Base-by-base conservation (phyloP, 176 grass and related monocot species). In the Oryza coarctata region DNA sequence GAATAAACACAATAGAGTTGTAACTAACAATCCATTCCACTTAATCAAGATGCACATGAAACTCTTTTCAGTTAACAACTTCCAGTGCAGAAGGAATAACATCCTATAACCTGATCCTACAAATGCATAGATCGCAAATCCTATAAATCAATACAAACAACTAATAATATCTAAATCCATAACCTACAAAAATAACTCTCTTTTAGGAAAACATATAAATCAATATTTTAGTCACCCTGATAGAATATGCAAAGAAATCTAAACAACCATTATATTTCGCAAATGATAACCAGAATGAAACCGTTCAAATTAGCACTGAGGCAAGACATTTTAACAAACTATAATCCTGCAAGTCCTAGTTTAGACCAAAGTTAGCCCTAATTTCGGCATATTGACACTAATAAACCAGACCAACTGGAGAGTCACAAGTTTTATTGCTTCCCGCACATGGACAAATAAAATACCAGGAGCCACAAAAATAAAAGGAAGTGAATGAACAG, bases 51-150 rank as follows among this genome's bases (percentile, higher is more conserved):
- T 27, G 5, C 18, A 55, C 50, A 55, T 55, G 20, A 2, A 55
- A 22, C 50, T 22, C 50, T 55, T 55, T 55, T 77, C 38, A 14
- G 41, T 47, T 79, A n/a, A 44, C 29, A 73, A 33, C 18, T 34
- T 52, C 71, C 12, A 67, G 50, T 40, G 6, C 31, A 69, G 18
- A 69, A 22, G 52, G 7, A 9, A 18, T 3, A 60, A 4, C 63
- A 33, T 31, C 62, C 43, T 40, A 68, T 36, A 75, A 75, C 61
- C 39, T 75, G 71, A 75, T 66, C 61, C 12, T 55, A n/a, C 36
- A 84, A 22, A 28, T 74, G 14, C 45, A 74, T 62, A 69, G 36
- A 22, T 9, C 61, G 38, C 72, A 71, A 76, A 70, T 70, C 13
- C 7, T 9, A 49, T 44, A 63, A 2, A 49, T 12, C 9, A 71